A percentile compares a stretch with the other conserved stretches of the same genome.
phyloP scores from a whole-genome alignment of 306 rosid species.

The Ochetophila trinervis region DNA sequence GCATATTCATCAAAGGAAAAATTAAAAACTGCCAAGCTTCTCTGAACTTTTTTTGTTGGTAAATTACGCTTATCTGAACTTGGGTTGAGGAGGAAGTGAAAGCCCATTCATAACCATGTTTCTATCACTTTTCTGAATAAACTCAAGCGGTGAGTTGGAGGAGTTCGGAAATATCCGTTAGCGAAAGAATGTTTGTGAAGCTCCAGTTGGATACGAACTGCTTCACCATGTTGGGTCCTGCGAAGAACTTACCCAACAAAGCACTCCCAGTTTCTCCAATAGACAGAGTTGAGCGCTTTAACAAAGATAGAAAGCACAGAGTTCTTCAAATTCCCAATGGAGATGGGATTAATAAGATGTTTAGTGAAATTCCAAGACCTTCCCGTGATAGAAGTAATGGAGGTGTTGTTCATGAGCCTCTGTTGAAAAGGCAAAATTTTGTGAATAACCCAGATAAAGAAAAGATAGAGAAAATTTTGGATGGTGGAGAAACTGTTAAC shows the following conservation, averaged over 20 bases:
- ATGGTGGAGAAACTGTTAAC: constrained; percentile 16
- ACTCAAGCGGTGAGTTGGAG: background rate
- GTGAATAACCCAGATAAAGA: constrained; percentile 30
- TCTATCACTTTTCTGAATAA: background rate
- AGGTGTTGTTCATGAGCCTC: constrained; percentile 22
- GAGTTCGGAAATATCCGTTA: background rate
- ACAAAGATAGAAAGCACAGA: constrained; percentile 24
- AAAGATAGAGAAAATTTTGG: background rate
- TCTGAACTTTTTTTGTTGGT: too few species aligned
- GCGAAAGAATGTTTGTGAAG: constrained; percentile 45
- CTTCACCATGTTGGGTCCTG: constrained; percentile 35
- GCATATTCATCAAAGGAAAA: too few species aligned
- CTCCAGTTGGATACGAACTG: constrained; percentile 51
- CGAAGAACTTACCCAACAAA: constrained; percentile 27
- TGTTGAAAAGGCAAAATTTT: constrained; percentile 26
- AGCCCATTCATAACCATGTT: background rate
- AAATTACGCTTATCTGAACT: too few species aligned
- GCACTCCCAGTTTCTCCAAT: constrained; percentile 37
- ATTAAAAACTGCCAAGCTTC: too few species aligned
- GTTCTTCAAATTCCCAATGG: constrained; percentile 30
- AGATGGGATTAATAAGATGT: constrained; percentile 22
- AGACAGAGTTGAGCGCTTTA: constrained; percentile 37
- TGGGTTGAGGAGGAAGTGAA: background rate
- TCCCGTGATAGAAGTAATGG: constrained; percentile 3
- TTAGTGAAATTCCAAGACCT: constrained; percentile 20